Evolutionary conservation across 2,329 filamentous ascomycete species (phyloP).

Genomic region (Xylariaceae sp.): DNA sequence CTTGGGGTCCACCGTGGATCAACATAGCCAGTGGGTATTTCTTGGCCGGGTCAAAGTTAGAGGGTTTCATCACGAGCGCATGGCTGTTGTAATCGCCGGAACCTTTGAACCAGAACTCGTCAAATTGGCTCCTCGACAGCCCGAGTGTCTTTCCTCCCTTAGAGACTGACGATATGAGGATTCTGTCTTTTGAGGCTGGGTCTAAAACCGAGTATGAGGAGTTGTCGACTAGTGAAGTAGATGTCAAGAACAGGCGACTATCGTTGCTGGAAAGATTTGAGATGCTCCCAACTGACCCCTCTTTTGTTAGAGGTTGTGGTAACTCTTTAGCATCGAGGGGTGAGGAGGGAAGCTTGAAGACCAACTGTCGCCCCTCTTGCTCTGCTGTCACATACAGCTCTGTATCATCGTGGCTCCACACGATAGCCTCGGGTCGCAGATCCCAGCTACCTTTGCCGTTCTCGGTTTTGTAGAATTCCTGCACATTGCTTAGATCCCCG

Average conservation of each 20-base stretch:
- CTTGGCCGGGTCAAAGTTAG: conserved; percentile 70
- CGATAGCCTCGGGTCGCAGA: conserved; percentile 60
- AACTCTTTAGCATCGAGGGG: conserved; percentile 55
- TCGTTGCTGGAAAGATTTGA: conserved; percentile 56
- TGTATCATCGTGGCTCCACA: conserved; percentile 65
- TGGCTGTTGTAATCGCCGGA: conserved; percentile 70
- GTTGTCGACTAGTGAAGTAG: conserved; percentile 75
- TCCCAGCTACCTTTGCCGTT: conserved; percentile 72
- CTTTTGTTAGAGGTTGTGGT: conserved; percentile 57
- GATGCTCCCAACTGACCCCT: conserved; percentile 63
- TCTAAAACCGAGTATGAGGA: conserved; percentile 71
- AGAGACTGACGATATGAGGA: conserved; percentile 67
- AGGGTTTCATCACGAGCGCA: conserved; percentile 71
- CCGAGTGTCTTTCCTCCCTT: conserved; percentile 72
- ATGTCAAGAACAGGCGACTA: conserved; percentile 65
- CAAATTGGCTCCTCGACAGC: conserved; percentile 66
- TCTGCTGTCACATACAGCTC: conserved; percentile 78
- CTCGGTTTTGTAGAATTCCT: conserved; percentile 67
- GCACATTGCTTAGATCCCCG: conserved; percentile 60
- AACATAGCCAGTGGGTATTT: conserved; percentile 81
- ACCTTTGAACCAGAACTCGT: conserved; percentile 73
- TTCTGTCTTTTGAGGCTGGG: conserved; percentile 45
- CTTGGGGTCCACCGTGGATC: conserved; percentile 84
- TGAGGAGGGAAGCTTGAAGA: conserved; percentile 68
- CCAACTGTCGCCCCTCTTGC: conserved; percentile 65